Percentiles rank a stretch among this genome's conserved stretches.
Conservation (phyloP, 2,329 filamentous ascomycete genomes). For the Periconia digitata region DNA sequence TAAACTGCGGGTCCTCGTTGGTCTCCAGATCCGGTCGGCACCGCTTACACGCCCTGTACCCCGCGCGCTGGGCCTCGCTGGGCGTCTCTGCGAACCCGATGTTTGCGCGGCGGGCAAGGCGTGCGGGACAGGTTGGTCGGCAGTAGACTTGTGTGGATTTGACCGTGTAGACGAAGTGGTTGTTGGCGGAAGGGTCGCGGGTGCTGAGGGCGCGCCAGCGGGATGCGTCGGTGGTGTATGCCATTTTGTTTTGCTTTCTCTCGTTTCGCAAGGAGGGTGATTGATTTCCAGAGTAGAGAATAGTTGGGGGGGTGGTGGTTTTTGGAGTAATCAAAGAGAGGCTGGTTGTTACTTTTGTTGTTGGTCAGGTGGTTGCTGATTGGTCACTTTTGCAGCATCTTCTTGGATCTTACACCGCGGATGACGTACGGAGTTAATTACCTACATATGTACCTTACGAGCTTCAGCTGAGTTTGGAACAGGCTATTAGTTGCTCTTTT, state of each 20-base stretch:
- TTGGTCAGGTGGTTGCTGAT: too few relatives aligned
- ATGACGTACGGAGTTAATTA: conserved; percentile 10
- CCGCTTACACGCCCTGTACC: conserved; percentile 61
- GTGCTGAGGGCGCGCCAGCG: conserved; percentile 48
- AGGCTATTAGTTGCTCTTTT: too few relatives aligned
- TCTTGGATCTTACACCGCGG: neutral
- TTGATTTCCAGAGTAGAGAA: neutral
- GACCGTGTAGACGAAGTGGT: conserved; percentile 59
- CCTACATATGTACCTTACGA: too few relatives aligned
- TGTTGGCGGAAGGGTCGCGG: conserved; percentile 47
- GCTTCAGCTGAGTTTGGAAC: too few relatives aligned
- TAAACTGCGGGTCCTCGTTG: conserved; percentile 46
- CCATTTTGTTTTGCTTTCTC: conserved; percentile 17
- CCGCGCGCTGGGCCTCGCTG: conserved; percentile 49
- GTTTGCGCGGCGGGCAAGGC: conserved; percentile 60
- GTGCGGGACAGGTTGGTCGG: conserved; percentile 61
- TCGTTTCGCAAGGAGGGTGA: neutral
- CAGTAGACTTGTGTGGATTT: conserved; percentile 62
- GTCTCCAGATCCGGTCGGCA: conserved; percentile 52
- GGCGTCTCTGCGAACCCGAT: conserved; percentile 57
- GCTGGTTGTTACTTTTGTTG: too few relatives aligned
- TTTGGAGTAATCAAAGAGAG: neutral
- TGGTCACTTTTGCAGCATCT: conserved; percentile 23
- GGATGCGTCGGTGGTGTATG: conserved; percentile 32
- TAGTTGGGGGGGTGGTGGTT: neutral